A percentile compares a stretch with the other conserved stretches of the same genome.
These are phyloP conservation scores for Boletus patriciae DNA, from an alignment of 768 basidiomycete species.

Conservation along the genomic window DNA sequence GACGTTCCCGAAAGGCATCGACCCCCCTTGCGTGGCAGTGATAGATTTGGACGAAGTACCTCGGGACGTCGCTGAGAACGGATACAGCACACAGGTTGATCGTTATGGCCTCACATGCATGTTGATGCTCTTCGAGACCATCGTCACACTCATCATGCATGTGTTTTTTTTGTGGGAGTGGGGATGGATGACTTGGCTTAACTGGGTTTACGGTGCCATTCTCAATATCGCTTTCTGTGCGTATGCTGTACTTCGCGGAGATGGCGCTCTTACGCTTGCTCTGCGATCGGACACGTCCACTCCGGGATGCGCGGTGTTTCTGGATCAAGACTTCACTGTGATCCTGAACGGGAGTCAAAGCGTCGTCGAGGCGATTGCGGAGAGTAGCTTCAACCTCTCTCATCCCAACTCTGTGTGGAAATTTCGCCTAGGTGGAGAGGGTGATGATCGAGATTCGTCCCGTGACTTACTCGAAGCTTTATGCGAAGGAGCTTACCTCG, in stretches of 20 bases:
- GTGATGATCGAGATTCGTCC: not conserved
- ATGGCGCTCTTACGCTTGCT: constrained; percentile 1
- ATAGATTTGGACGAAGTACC: not conserved
- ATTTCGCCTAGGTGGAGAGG: not conserved
- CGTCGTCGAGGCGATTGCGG: not conserved
- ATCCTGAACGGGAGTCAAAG: not conserved
- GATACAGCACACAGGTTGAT: not conserved
- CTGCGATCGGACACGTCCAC: not conserved
- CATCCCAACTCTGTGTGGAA: not conserved
- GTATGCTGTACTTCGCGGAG: not conserved
- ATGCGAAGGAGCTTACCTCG: not conserved
- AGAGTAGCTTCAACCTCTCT: constrained; percentile 1
- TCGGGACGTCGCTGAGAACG: not conserved
- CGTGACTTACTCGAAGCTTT: not conserved
- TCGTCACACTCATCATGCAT: not conserved
- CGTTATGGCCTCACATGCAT: not conserved
- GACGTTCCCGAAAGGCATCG: not conserved
- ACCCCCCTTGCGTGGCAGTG: not conserved
- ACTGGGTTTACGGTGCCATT: not conserved
- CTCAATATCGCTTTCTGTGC: not conserved
- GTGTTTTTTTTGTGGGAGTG: not conserved
- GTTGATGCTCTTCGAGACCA: not conserved
- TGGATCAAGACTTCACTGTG: constrained; percentile 2
- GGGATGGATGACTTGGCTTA: not conserved
- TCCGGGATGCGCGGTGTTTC: not conserved